These are phyloP conservation scores for Lachancea lanzarotensis DNA, from an alignment of 805 yeast genomes.

Conservation along the genomic window DNA sequence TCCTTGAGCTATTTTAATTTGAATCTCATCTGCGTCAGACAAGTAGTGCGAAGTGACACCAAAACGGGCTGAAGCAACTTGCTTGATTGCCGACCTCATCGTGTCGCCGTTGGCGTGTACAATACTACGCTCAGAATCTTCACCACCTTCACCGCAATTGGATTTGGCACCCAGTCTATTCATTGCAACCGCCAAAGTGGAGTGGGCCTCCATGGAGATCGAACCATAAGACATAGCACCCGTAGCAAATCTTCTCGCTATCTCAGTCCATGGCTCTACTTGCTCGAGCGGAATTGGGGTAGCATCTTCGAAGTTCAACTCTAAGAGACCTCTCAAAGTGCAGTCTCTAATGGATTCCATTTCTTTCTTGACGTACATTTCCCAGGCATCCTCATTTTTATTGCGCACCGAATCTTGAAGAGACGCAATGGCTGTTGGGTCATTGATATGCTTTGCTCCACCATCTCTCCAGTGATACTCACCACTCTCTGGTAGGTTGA, in stretches of 20 bases:
- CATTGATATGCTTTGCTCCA: slow-evolving; percentile 92
- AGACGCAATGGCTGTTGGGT: slow-evolving; percentile 90
- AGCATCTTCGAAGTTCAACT: slow-evolving; percentile 71
- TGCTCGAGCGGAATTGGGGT: slow-evolving; percentile 87
- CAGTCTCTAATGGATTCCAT: slow-evolving; percentile 87
- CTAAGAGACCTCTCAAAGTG: slow-evolving; percentile 89
- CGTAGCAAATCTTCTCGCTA: slow-evolving; percentile 94
- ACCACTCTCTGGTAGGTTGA: slow-evolving; percentile 82
- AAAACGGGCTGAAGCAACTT: slow-evolving; percentile 95
- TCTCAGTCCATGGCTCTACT: slow-evolving; percentile 99
- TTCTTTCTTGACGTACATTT: slow-evolving; percentile 82
- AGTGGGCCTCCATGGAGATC: slow-evolving; percentile 96
- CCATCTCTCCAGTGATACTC: slow-evolving; percentile 99
- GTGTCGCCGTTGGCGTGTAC: slow-evolving; percentile 86
- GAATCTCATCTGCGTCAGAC: slow-evolving; percentile 95
- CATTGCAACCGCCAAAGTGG: slow-evolving; percentile 97
- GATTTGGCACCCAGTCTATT: slow-evolving; percentile 96
- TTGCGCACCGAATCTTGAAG: slow-evolving; percentile 98
- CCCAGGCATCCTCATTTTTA: slow-evolving; percentile 90
- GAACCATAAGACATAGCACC: slow-evolving; percentile 99
- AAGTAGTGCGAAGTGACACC: slow-evolving; percentile 95
- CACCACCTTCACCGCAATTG: slow-evolving; percentile 99
- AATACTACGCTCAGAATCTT: slow-evolving; percentile 83
- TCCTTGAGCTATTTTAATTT: slow-evolving; percentile 98
- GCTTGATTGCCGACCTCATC: slow-evolving; percentile 98